Evolutionary conservation across 1,139 yeast genomes (phyloP).

Genomic region (Saccharomyces pastorianus): DNA sequence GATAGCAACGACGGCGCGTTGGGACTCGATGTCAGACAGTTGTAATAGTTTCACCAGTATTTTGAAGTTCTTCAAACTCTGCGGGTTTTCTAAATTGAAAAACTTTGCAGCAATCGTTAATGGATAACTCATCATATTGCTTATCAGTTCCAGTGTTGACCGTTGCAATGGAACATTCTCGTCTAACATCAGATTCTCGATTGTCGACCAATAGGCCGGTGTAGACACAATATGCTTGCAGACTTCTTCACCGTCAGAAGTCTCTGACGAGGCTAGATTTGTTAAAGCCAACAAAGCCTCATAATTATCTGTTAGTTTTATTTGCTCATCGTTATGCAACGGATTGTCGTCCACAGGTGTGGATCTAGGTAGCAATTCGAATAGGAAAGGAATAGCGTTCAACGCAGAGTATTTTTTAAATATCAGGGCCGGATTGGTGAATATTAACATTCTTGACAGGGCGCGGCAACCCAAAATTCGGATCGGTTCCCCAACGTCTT

Average conservation of each 20-base stretch:
- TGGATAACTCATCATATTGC: conserved; percentile 28
- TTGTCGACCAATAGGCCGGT: conserved; percentile 33
- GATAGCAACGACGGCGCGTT: conserved; percentile 30
- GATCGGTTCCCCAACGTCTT: conserved; percentile 9
- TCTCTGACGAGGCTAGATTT: conserved; percentile 38
- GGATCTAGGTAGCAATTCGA: conserved; percentile 16
- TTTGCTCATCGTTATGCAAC: conserved; percentile 12
- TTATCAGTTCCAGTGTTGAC: conserved; percentile 10
- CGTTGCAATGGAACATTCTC: conserved; percentile 23
- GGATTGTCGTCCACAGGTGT: conserved; percentile 1
- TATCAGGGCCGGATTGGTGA: conserved; percentile 25
- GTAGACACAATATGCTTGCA: conserved; percentile 28
- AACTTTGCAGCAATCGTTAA: conserved; percentile 27
- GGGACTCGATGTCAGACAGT: conserved; percentile 27
- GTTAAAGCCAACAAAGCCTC: conserved; percentile 44
- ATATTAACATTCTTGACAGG: conserved; percentile 22
- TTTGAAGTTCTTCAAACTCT: conserved; percentile 27
- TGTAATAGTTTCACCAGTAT: conserved; percentile 24
- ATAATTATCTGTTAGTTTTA: conserved; percentile 32
- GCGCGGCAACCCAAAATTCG: conserved; percentile 23
- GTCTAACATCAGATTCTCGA: conserved; percentile 34
- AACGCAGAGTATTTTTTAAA: conserved; percentile 27
- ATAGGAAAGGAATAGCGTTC: conserved; percentile 26
- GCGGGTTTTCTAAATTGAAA: conserved; percentile 29
- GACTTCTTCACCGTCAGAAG: conserved; percentile 32